These are phyloP conservation scores for Epichloe typhina DNA, from an alignment of 2,329 filamentous ascomycete species.

Conservation along the genomic window DNA sequence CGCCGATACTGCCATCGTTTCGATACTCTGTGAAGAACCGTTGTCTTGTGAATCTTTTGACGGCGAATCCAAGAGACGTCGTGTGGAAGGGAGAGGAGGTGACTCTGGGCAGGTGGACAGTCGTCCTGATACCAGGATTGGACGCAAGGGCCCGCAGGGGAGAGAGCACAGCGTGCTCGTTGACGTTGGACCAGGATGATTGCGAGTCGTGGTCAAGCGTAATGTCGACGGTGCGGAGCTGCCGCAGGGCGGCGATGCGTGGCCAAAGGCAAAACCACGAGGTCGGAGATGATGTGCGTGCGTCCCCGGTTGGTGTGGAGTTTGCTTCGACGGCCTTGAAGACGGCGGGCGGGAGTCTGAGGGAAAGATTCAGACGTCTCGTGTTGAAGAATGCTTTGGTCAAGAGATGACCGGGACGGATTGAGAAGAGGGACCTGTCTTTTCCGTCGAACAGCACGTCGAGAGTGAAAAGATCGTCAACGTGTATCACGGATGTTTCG, in stretches of 20 bases:
- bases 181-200: conserved; percentile 4
- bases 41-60: conserved; percentile 3
- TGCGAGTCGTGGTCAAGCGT: conserved; percentile 6
- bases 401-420: not conserved
- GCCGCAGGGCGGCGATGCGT: not conserved
- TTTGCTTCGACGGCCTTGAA: conserved; percentile 1
- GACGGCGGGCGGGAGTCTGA: not conserved
- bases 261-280: conserved; percentile 2
- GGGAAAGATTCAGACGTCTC: not conserved
- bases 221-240: conserved; percentile 1
- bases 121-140: not conserved
- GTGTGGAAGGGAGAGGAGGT: not conserved
- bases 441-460: not conserved
- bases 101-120: not conserved
- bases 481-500: not conserved
- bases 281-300: not conserved
- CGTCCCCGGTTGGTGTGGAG: not conserved
- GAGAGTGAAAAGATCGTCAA: conserved; percentile 3
- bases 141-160: not conserved
- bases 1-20: conserved; percentile 4
- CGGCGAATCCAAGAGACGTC: not conserved
- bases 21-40: conserved; percentile 3
- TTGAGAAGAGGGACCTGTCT: not conserved
- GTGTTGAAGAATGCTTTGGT: not conserved
- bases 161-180: conserved; percentile 2